Conservation (phyloP, 306 rosid species). For the Ormosia semicastrata region DNA sequence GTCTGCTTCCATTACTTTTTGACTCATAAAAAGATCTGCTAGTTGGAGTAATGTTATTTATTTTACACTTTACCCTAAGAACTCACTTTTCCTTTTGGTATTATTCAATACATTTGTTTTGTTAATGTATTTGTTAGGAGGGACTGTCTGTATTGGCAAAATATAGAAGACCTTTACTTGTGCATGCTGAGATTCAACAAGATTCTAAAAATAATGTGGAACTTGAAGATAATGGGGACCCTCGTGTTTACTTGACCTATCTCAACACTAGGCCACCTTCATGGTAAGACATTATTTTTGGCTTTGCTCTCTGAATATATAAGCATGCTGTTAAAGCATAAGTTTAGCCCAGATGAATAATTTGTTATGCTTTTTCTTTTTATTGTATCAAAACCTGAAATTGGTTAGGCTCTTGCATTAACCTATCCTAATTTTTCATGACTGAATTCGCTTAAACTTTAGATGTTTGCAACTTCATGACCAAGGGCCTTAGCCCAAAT, state of each 20-base stretch:
- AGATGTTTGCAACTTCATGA: background rate
- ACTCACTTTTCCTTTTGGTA: conserved; percentile 18
- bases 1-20: background rate
- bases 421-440: background rate
- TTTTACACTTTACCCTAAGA: conserved; percentile 5
- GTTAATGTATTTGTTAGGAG: conserved; percentile 53
- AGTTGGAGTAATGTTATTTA: conserved; percentile 13
- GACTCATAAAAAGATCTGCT: background rate
- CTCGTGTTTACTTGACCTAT: conserved; percentile 68
- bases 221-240: conserved; percentile 38
- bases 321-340: background rate
- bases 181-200: conserved; percentile 75
- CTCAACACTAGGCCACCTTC: conserved; percentile 83
- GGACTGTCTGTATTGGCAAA: conserved; percentile 81
- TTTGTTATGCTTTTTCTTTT: background rate
- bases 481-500: background rate
- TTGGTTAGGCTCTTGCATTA: background rate
- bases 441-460: background rate
- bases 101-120: conserved; percentile 26
- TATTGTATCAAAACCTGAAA: background rate
- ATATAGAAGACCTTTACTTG: conserved; percentile 84
- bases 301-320: conserved; percentile 7
- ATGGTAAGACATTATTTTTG: conserved; percentile 53
- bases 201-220: conserved; percentile 46
- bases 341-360: background rate